Evolutionary conservation across 164 flowering plant genomes (phyloP).

Genomic region (Aristolochia fimbriata): DNA sequence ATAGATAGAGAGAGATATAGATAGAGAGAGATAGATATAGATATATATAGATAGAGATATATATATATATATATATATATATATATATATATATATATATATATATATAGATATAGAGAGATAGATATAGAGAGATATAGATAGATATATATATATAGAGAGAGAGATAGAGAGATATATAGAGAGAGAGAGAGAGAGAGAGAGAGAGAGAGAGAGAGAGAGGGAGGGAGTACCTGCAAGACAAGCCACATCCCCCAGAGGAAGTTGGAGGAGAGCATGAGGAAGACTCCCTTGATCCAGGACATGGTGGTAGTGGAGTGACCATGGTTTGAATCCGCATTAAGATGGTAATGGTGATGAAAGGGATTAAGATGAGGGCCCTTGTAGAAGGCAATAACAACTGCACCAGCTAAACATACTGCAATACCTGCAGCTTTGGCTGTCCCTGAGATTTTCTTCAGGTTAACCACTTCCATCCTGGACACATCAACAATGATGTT

Average conservation of each 20-base stretch:
- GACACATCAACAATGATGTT: background rate
- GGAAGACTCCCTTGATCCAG: conserved; percentile 64
- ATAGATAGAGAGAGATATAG: no score
- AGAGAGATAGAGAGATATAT: no score
- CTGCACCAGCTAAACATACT: conserved; percentile 45
- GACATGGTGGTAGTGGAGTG: conserved; percentile 16
- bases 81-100: no score
- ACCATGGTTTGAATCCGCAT: background rate
- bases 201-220: no score
- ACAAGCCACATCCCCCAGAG: conserved; percentile 66
- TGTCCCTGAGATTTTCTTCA: conserved; percentile 37
- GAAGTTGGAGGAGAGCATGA: conserved; percentile 40
- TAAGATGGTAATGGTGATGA: conserved; percentile 17
- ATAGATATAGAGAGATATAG: no score
- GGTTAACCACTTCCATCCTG: conserved; percentile 56
- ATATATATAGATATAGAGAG: no score
- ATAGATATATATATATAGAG: no score
- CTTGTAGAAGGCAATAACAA: conserved; percentile 47
- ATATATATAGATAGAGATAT: no score
- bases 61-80: no score
- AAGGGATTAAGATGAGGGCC: conserved; percentile 41
- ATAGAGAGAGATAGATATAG: no score
- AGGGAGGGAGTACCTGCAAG: conserved; percentile 40
- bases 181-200: no score
- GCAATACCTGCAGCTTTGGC: conserved; percentile 53